Base-by-base conservation (phyloP, 306 rosid species). In the Malus fusca region DNA sequence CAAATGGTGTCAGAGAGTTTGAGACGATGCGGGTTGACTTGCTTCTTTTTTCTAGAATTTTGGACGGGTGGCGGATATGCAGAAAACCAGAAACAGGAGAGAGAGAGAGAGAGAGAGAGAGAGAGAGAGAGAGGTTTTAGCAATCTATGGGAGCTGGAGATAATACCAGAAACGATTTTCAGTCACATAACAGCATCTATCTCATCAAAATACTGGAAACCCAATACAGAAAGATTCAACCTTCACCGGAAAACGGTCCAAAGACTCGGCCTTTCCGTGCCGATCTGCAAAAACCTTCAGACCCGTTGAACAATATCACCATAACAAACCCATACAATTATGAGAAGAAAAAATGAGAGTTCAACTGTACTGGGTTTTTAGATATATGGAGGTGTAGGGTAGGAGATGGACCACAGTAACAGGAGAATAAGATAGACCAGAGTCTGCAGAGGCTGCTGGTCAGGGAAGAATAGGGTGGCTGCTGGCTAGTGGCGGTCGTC, bases 401-500 rank as follows among this genome's bases (percentile, higher is more conserved):
- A 66, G 60, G n/a, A n/a, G 43, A 71, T 71, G 79, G 75, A 76
- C 71, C 79, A 70, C 60, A 19, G 15, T 25, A 52, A 61, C 66
- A 61, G 66, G 35, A 8, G 43, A 55, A 28, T 42, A 52, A 46
- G 66, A 58, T 59, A 22, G 35, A 31, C 3, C 65, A 60, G 35
- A 60, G 65, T 3, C 67, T 14, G 67, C 46, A 60, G 73, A 51
- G 63, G 71, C 66, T 86, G 81, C 74, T 69, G 74, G 68, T 65
- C 21, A 37, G 81, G 73, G 43, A 4, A 11, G 33, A 22, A 71
- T 10, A 64, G 12, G 79, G 58, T 69, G 52, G 64, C 43, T 30
- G 4, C 80, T 76, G 73, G 84, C 81, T 76, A 48, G 1, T 77
- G 85, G 82, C 82, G 67, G 84, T 74, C 68, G 82, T 76, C 64